phyloP scores from a whole-genome alignment of 345 rosid species.

The Euclidium syriacum region DNA sequence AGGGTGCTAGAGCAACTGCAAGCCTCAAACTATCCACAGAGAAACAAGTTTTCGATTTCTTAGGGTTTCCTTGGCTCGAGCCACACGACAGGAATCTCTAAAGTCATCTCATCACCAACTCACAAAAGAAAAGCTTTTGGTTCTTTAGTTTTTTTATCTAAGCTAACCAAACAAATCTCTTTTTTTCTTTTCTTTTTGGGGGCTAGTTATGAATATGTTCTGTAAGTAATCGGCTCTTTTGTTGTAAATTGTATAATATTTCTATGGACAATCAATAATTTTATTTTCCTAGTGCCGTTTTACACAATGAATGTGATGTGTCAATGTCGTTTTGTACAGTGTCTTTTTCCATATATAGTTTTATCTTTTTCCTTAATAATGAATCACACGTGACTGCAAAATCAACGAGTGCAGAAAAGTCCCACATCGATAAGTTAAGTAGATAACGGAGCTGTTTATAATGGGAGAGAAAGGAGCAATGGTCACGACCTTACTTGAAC shows the following conservation, averaged over 20 bases:
- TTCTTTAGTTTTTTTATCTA: neutral
- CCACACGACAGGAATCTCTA: slow-evolving; percentile 78
- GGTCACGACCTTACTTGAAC: slow-evolving; percentile 33
- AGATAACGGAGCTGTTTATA: neutral
- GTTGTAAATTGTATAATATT: neutral
- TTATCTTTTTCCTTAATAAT: neutral
- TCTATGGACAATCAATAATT: too few species aligned
- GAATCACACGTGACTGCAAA: slow-evolving; percentile 7
- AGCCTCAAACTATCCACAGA: slow-evolving; percentile 62
- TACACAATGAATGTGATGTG: too few species aligned
- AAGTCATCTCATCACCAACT: neutral
- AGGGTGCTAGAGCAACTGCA: slow-evolving; percentile 62
- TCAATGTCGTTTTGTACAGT: too few species aligned
- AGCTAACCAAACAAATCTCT: neutral
- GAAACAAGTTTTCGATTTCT: slow-evolving; percentile 76
- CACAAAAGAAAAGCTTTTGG: neutral
- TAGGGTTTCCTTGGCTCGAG: slow-evolving; percentile 81
- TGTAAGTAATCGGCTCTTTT: neutral
- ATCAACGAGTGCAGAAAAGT: neutral
- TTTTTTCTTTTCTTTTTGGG: neutral
- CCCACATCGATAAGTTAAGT: slow-evolving; percentile 10
- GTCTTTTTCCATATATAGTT: too few species aligned
- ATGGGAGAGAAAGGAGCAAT: accelerated
- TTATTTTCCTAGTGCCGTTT: too few species aligned
- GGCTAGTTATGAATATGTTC: neutral